These are phyloP conservation scores for Pleurotus djamor DNA, from an alignment of 768 basidiomycete genomes.

Conservation along the genomic window DNA sequence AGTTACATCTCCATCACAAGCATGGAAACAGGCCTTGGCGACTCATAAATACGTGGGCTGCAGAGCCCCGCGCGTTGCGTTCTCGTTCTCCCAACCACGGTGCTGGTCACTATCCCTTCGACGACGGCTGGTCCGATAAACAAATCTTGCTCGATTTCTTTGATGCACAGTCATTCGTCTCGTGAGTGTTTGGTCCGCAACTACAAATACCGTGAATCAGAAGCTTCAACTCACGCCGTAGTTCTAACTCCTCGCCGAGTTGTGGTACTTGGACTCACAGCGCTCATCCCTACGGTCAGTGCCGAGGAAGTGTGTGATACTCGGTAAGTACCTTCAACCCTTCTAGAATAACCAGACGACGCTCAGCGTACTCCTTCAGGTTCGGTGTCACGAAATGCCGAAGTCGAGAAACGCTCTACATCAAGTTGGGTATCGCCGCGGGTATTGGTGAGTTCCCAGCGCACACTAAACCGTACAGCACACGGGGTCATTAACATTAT, in stretches of 20 bases:
- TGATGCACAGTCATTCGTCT: background rate
- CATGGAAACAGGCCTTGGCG: background rate
- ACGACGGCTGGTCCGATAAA: slow-evolving; percentile 4
- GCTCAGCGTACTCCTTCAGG: background rate
- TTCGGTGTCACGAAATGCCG: slow-evolving; percentile 1
- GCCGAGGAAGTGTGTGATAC: slow-evolving; percentile 1
- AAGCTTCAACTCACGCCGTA: background rate
- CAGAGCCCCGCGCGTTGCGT: background rate
- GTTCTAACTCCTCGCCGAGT: background rate
- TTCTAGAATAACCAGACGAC: background rate
- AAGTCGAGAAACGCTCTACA: background rate
- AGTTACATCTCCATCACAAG: background rate
- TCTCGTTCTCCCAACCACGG: background rate
- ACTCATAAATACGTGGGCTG: background rate
- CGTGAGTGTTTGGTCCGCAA: background rate
- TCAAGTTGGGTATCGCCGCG: background rate
- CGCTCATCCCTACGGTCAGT: background rate
- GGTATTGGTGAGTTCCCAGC: background rate
- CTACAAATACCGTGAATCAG: background rate
- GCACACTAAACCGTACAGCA: background rate
- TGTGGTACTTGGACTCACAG: background rate
- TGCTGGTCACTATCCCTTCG: slow-evolving; percentile 4
- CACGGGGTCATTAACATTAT: background rate
- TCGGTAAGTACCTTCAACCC: background rate
- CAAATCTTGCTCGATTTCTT: background rate